Evolutionary conservation across 192 early-diverging fungal species (phyloP).

Genomic region (Coemansia javaensis): DNA sequence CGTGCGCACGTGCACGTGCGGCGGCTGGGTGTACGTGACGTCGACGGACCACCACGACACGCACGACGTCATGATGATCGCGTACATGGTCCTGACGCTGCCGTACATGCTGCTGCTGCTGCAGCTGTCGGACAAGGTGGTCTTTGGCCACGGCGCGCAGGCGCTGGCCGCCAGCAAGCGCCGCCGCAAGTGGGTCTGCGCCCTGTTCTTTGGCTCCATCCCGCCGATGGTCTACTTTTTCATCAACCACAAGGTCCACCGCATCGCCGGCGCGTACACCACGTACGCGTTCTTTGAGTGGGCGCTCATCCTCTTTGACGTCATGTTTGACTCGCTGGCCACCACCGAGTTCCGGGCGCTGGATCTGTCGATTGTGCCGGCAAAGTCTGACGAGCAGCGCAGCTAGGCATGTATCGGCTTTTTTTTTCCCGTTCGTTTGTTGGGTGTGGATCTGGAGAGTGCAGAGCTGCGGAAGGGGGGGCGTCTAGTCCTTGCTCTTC

Average conservation of each 20-base stretch:
- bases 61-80: constrained; percentile 77
- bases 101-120: constrained; percentile 68
- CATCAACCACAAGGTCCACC: constrained; percentile 71
- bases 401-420: constrained; percentile 13
- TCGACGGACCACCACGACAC: constrained; percentile 73
- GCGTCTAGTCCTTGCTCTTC: constrained; percentile 33
- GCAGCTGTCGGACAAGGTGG: constrained; percentile 44
- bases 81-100: constrained; percentile 71
- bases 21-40: constrained; percentile 81
- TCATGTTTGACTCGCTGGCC: constrained; percentile 70
- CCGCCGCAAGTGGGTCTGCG: constrained; percentile 51
- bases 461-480: neutral
- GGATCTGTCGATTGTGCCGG: constrained; percentile 38
- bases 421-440: too few species aligned
- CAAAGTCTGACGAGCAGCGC: constrained; percentile 34
- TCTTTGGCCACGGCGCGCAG: constrained; percentile 31
- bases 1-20: constrained; percentile 69
- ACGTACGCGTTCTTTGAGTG: constrained; percentile 81
- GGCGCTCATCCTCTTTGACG: constrained; percentile 73
- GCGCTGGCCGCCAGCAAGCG: constrained; percentile 40
- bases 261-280: constrained; percentile 71
- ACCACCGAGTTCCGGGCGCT: constrained; percentile 60
- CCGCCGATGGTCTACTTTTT: constrained; percentile 76
- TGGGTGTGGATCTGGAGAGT: too few species aligned
- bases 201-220: constrained; percentile 65